Conservation (phyloP, 441 rosid species). For the Adansonia grandidieri region DNA sequence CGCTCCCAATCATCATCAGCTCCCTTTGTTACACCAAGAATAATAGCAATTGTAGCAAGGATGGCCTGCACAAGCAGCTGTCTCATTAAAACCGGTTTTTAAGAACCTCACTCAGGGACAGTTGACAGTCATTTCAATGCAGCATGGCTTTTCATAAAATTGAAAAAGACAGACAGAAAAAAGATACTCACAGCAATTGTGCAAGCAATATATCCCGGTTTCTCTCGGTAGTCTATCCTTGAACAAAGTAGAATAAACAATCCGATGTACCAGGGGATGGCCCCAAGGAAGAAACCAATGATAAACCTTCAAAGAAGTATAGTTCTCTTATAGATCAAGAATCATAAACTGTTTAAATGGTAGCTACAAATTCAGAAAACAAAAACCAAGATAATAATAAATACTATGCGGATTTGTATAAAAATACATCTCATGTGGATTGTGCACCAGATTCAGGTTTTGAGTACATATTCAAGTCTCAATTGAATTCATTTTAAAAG, state of each 20-base stretch:
- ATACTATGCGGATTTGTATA: neutral
- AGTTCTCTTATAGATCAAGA: slow-evolving; percentile 20
- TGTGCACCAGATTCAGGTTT: neutral
- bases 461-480: neutral
- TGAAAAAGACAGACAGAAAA: slow-evolving; percentile 7
- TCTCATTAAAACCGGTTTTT: neutral
- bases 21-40: slow-evolving; percentile 73
- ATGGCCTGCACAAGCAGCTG: slow-evolving; percentile 60
- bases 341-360: neutral
- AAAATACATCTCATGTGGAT: neutral
- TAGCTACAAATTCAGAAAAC: neutral
- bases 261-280: slow-evolving; percentile 94
- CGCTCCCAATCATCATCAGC: slow-evolving; percentile 42
- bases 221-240: slow-evolving; percentile 74
- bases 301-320: slow-evolving; percentile 68
- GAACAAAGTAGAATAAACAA: slow-evolving; percentile 59
- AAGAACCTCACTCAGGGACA: neutral
- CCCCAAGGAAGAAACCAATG: slow-evolving; percentile 79
- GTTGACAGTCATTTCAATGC: neutral
- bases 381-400: neutral
- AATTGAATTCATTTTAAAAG: neutral
- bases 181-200: slow-evolving; percentile 75
- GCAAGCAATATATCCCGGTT: slow-evolving; percentile 85
- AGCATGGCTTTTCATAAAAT: neutral
- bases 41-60: slow-evolving; percentile 68